Evolutionary conservation across 2,329 filamentous ascomycete species (phyloP).

Genomic region (Pochonia chlamydosporia): DNA sequence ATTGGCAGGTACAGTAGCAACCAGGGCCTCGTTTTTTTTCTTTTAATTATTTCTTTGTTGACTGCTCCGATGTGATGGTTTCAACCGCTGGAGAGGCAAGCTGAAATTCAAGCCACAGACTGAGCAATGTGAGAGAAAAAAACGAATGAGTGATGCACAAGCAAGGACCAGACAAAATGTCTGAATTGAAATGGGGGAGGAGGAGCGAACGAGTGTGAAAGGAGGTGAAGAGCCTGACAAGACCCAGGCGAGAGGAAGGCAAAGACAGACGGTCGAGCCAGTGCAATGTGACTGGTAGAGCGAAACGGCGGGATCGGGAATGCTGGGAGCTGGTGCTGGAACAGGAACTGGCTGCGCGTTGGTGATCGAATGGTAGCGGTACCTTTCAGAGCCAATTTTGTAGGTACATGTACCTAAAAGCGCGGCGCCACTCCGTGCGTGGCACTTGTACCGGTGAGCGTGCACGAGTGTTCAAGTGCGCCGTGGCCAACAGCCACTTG

Average conservation of each 20-base stretch:
- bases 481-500: background rate
- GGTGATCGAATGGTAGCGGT: too few species aligned
- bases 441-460: too few species aligned
- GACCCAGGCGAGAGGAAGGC: background rate
- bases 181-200: conserved; percentile 11
- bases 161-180: background rate
- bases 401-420: too few species aligned
- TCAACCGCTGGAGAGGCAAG: background rate
- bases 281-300: background rate
- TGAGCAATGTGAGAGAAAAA: conserved; percentile 7
- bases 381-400: too few species aligned
- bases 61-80: background rate
- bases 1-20: conserved; percentile 4
- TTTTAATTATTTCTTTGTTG: background rate
- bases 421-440: too few species aligned
- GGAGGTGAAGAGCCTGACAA: conserved; percentile 12
- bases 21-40: background rate
- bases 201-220: too few species aligned
- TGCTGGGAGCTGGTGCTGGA: background rate
- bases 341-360: background rate
- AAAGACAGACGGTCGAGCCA: too few species aligned
- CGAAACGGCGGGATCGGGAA: background rate
- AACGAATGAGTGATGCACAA: conserved; percentile 2
- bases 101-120: conserved; percentile 6
- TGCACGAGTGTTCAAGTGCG: background rate